Evolutionary conservation across 2,329 filamentous ascomycete genomes (phyloP).

Genomic region (Geosmithia morbida): DNA sequence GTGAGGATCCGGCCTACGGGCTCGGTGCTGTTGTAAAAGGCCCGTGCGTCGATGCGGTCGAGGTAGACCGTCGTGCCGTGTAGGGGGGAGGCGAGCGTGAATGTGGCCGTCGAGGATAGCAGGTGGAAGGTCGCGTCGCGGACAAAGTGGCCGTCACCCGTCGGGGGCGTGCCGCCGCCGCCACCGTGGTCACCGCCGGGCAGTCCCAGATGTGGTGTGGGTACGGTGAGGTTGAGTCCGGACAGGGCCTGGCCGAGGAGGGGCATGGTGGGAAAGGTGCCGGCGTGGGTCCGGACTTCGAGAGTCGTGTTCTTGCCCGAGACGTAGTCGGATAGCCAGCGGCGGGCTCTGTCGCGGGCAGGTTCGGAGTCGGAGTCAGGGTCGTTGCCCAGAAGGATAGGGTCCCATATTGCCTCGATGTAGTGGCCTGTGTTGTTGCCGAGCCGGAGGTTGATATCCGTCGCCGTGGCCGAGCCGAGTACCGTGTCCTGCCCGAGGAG

Average conservation of each 20-base stretch:
- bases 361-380: slow-evolving; percentile 11
- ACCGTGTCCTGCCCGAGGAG: slow-evolving; percentile 58
- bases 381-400: slow-evolving; percentile 41
- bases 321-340: slow-evolving; percentile 72
- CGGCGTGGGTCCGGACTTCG: slow-evolving; percentile 54
- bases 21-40: slow-evolving; percentile 70
- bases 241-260: slow-evolving; percentile 59
- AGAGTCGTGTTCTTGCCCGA: slow-evolving; percentile 79
- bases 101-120: slow-evolving; percentile 72
- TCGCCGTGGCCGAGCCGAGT: slow-evolving; percentile 60
- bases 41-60: slow-evolving; percentile 68
- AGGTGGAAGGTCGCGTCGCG: slow-evolving; percentile 77
- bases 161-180: slow-evolving; percentile 16
- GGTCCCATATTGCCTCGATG: slow-evolving; percentile 63
- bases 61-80: slow-evolving; percentile 59
- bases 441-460: slow-evolving; percentile 45
- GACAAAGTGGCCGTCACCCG: slow-evolving; percentile 50
- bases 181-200: slow-evolving; percentile 26
- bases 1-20: slow-evolving; percentile 67
- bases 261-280: slow-evolving; percentile 61
- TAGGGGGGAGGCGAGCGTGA: slow-evolving; percentile 70
- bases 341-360: slow-evolving; percentile 47
- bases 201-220: slow-evolving; percentile 51
- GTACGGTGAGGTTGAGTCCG: slow-evolving; percentile 54
- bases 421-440: slow-evolving; percentile 60